These are phyloP conservation scores for Stromatinia cepivora DNA, from an alignment of 2,329 filamentous ascomycete species.

Conservation along the genomic window DNA sequence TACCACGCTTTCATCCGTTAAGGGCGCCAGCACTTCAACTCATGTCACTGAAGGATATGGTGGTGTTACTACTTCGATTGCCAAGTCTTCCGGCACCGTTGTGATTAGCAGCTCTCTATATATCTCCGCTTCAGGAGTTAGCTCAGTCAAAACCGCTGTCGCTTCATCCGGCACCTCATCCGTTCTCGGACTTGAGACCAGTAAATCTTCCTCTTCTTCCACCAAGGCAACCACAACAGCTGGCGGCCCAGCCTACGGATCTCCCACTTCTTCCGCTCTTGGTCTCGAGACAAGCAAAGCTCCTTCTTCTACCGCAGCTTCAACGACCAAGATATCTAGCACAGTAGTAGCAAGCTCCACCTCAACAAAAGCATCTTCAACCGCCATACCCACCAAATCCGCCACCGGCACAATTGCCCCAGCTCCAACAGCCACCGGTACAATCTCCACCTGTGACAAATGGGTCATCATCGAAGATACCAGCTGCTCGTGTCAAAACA, in stretches of 20 bases:
- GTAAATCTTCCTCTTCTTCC: not conserved
- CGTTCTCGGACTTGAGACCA: not conserved
- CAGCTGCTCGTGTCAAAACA: conserved; percentile 15
- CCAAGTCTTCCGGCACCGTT: not conserved
- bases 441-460: conserved; percentile 36
- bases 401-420: conserved; percentile 9
- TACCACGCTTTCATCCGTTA: not conserved
- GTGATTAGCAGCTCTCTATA: not conserved
- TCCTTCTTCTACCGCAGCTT: not conserved
- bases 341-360: conserved; percentile 2
- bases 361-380: not conserved
- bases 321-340: not conserved
- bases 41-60: not conserved
- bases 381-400: not conserved
- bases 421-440: conserved; percentile 35
- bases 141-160: not conserved
- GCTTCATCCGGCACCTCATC: not conserved
- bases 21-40: not conserved
- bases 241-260: not conserved
- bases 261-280: conserved; percentile 1
- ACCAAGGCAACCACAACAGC: not conserved
- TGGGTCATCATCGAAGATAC: conserved; percentile 28
- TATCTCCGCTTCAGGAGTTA: conserved; percentile 5
- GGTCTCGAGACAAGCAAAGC: not conserved
- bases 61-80: not conserved